Percentiles rank a stretch among this genome's conserved stretches.
phyloP scores from a whole-genome alignment of 352 stramenopile species.

The Globisporangium nodosum region DNA sequence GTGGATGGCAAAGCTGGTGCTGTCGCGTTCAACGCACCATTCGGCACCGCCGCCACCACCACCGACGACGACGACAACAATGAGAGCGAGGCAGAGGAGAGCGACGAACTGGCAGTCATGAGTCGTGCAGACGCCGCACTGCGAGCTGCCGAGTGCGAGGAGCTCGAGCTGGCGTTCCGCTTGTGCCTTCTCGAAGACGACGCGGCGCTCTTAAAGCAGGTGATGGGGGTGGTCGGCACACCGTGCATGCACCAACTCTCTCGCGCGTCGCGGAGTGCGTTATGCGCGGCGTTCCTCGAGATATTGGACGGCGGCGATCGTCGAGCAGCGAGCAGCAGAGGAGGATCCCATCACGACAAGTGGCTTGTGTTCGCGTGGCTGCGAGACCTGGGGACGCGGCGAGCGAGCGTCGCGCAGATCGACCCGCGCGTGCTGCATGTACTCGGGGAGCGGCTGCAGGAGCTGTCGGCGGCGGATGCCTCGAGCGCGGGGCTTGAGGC shows the following conservation, averaged over 20 bases:
- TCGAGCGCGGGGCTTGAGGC: slow-evolving; percentile 29
- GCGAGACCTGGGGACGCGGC: slow-evolving; percentile 15
- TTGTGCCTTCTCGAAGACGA: slow-evolving; percentile 55
- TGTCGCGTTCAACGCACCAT: not conserved
- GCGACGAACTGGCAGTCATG: slow-evolving; percentile 13
- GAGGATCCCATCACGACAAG: not conserved
- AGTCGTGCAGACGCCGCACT: slow-evolving; percentile 36
- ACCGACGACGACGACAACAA: not conserved
- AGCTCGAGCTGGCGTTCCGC: slow-evolving; percentile 47
- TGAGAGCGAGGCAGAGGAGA: slow-evolving; percentile 7
- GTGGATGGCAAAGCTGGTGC: not conserved
- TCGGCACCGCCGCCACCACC: not conserved
- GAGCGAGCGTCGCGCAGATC: slow-evolving; percentile 15
- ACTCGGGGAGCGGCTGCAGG: slow-evolving; percentile 25
- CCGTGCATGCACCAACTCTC: slow-evolving; percentile 35
- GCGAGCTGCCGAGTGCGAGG: slow-evolving; percentile 27
- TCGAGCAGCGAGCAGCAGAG: not conserved
- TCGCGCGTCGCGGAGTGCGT: slow-evolving; percentile 23
- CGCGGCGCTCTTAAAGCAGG: slow-evolving; percentile 28
- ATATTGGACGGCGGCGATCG: slow-evolving; percentile 24
- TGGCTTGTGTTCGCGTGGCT: slow-evolving; percentile 55
- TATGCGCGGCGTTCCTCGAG: slow-evolving; percentile 52
- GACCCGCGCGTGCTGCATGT: slow-evolving; percentile 34
- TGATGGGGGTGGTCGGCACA: slow-evolving; percentile 22
- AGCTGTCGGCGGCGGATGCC: slow-evolving; percentile 19